Evolutionary conservation across 2,329 filamentous ascomycete species (phyloP).

Genomic region (Arthrobotrys pseudoclavata): DNA sequence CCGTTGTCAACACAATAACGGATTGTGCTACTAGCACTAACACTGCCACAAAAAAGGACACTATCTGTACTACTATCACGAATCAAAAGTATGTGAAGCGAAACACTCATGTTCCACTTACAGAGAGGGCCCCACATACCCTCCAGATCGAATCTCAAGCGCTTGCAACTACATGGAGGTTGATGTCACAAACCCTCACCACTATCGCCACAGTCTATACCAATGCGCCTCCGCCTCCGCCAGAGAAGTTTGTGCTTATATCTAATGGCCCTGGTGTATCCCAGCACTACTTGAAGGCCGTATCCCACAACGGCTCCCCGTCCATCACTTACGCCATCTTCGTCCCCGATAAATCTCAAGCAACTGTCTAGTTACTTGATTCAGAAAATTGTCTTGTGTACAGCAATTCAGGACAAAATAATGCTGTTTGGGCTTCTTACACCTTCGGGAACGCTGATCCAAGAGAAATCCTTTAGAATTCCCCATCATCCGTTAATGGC

Average conservation of each 20-base stretch:
- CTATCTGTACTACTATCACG: slow-evolving; percentile 7
- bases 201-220: not conserved
- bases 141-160: slow-evolving; percentile 14
- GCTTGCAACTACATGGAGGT: slow-evolving; percentile 12
- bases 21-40: not conserved
- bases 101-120: slow-evolving; percentile 1
- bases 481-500: not conserved
- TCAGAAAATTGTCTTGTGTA: slow-evolving; percentile 7
- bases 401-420: not conserved
- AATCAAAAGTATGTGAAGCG: slow-evolving; percentile 1
- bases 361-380: slow-evolving; percentile 21
- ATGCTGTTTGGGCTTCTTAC: slow-evolving; percentile 9
- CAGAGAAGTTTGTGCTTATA: slow-evolving; percentile 12
- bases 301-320: slow-evolving; percentile 1
- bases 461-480: slow-evolving; percentile 9
- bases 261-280: slow-evolving; percentile 27
- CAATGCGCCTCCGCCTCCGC: not conserved
- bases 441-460: slow-evolving; percentile 6
- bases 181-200: slow-evolving; percentile 19
- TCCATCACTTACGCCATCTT: slow-evolving; percentile 23
- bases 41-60: not conserved
- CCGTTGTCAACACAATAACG: not conserved
- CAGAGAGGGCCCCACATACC: slow-evolving; percentile 6
- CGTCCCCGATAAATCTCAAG: slow-evolving; percentile 3
- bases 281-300: slow-evolving; percentile 21